Base-by-base conservation (phyloP, 805 yeast species). In the Teunomyces atbi region DNA sequence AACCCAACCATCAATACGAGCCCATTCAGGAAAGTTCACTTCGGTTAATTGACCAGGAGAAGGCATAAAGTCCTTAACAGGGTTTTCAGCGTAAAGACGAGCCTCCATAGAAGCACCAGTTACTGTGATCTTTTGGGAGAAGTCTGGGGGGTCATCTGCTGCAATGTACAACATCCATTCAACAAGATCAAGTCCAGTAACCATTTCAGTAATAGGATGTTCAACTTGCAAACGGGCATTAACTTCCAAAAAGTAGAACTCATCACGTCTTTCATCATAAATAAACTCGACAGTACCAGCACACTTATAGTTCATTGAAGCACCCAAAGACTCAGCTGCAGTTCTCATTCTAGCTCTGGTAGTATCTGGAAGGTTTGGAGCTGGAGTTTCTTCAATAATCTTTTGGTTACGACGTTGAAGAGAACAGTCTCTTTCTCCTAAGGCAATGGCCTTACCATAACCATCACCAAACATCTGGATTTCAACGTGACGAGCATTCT, bases 241-340 rank as follows among this genome's bases (percentile, higher is more conserved):
- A 54, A 92, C 98, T 66, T 92, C 99, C 60, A 92, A 74, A 71
- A 92, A 92, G 73, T 92, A 92, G 65, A 92, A 94, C 62, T 85
- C 94, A 62, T 91, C 92, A 56, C 96, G 74, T 45, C 67, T 76
- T 59, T 86, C 85, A 62, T 94, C 98, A 61, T 88, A 92, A 58
- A 92, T 91, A 64, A 84, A 92, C 69, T 92, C 99, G 57, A 94
- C 96, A 5, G 99, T 92, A 66, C 98, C 99, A 34, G 98, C 99
- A 69, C 96, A 83, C 69, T 89, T 90, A 72, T 94, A 92, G 57
- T 88, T 84, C 84, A 94, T 82, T 20, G 85, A 71, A 2, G 90
- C 70, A 40, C 85, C 97, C 51, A 92, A 74, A 45, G 82, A 84
- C 65, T 88, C 96, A 36, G 97, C 89, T 36, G 97, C 92, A 44